A percentile compares a stretch with the other conserved stretches of the same genome.
These are phyloP conservation scores for Claviceps capensis DNA, from an alignment of 2,329 filamentous ascomycete species.

Conservation along the genomic window DNA sequence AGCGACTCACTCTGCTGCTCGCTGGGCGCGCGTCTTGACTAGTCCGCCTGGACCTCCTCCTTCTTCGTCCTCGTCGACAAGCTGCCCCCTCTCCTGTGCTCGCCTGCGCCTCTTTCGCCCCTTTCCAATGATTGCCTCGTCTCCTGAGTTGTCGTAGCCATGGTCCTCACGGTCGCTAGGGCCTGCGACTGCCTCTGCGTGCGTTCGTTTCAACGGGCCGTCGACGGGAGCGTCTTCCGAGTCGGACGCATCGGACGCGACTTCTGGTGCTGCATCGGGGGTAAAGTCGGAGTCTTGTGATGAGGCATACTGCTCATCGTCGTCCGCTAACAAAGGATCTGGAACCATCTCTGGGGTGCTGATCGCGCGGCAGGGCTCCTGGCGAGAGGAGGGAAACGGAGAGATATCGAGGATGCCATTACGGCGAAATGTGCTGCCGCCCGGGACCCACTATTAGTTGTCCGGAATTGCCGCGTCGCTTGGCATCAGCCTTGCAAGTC, in stretches of 20 bases:
- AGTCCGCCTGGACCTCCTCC: conserved; percentile 46
- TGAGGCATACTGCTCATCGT: conserved; percentile 49
- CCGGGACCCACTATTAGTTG: too few relatives aligned
- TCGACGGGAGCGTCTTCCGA: conserved; percentile 26
- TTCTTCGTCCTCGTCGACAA: conserved; percentile 34
- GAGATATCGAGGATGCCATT: neutral
- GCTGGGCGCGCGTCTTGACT: conserved; percentile 60
- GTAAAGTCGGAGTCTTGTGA: conserved; percentile 64
- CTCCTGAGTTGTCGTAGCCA: conserved; percentile 55
- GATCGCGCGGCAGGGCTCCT: neutral
- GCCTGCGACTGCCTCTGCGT: conserved; percentile 9
- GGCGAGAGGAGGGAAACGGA: neutral
- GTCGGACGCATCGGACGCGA: conserved; percentile 36
- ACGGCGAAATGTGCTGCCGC: neutral
- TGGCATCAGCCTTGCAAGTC: too few relatives aligned
- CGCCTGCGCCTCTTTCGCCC: conserved; percentile 39
- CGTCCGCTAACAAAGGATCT: conserved; percentile 23
- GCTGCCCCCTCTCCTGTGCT: conserved; percentile 24
- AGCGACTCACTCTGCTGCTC: conserved; percentile 45
- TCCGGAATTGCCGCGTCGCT: too few relatives aligned
- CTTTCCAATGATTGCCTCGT: conserved; percentile 53
- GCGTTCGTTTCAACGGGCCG: conserved; percentile 13
- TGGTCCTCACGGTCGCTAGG: conserved; percentile 24
- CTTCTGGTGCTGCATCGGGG: conserved; percentile 38
- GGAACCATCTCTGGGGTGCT: conserved; percentile 25